phyloP scores from a whole-genome alignment of 2,329 filamentous ascomycete genomes.

The Ophiostoma piceae region DNA sequence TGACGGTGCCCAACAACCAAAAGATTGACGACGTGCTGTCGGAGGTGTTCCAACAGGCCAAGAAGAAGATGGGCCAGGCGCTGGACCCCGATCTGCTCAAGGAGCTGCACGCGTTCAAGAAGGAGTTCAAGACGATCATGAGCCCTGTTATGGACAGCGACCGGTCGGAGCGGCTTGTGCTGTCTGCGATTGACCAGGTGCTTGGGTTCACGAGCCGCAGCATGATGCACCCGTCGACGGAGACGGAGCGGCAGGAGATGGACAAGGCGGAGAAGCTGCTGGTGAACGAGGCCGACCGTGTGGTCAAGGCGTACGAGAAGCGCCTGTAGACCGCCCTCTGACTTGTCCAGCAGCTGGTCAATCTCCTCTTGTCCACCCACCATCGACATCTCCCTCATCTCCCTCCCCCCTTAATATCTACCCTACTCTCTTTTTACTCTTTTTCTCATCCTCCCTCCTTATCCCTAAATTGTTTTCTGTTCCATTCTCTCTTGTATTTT shows the following conservation, averaged over 20 bases:
- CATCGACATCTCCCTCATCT: neutral
- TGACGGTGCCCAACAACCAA: constrained; percentile 38
- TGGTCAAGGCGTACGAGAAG: constrained; percentile 29
- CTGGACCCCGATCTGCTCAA: constrained; percentile 40
- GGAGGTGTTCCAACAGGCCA: constrained; percentile 37
- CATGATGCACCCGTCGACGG: constrained; percentile 31
- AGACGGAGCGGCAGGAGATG: constrained; percentile 32
- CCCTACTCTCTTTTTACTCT: neutral
- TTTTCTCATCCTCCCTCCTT: neutral
- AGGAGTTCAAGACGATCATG: constrained; percentile 42
- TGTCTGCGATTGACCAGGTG: constrained; percentile 49
- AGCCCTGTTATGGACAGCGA: constrained; percentile 37
- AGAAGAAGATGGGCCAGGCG: constrained; percentile 9
- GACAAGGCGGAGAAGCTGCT: constrained; percentile 34
- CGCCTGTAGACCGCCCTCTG: neutral
- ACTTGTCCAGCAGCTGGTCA: too few species aligned
- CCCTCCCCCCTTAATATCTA: neutral
- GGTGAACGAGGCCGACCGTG: constrained; percentile 30
- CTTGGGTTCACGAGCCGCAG: constrained; percentile 45
- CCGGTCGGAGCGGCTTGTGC: constrained; percentile 43
- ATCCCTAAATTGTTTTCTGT: neutral
- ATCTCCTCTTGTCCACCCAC: neutral
- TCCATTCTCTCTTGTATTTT: neutral
- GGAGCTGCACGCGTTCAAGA: constrained; percentile 43
- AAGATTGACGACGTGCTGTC: constrained; percentile 46